These are phyloP conservation scores for Podaxis rugospora DNA, from an alignment of 768 basidiomycete species.

Conservation along the genomic window DNA sequence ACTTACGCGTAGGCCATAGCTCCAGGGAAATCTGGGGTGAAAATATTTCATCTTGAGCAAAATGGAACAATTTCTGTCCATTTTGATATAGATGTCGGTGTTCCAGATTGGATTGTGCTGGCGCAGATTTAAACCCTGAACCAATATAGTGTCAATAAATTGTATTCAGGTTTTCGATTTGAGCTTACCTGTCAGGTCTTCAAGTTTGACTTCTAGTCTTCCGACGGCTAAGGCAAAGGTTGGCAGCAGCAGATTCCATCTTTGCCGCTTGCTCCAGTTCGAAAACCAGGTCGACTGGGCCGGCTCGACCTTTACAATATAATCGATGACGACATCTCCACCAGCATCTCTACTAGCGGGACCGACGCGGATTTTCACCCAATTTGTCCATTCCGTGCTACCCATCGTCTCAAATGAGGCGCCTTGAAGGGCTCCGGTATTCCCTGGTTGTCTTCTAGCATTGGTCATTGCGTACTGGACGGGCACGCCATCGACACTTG, in stretches of 20 bases:
- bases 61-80: constrained; percentile 51
- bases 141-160: constrained; percentile 10
- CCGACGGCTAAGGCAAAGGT: constrained; percentile 71
- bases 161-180: constrained; percentile 5
- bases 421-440: constrained; percentile 26
- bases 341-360: constrained; percentile 38
- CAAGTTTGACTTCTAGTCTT: constrained; percentile 58
- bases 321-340: constrained; percentile 50
- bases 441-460: constrained; percentile 31
- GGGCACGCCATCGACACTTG: constrained; percentile 61
- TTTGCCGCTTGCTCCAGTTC: constrained; percentile 33
- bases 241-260: constrained; percentile 45
- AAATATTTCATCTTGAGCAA: constrained; percentile 53
- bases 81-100: constrained; percentile 38
- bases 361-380: constrained; percentile 60
- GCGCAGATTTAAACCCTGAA: constrained; percentile 37
- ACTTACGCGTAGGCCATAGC: neutral
- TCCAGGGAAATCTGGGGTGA: constrained; percentile 47
- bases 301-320: constrained; percentile 44
- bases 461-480: constrained; percentile 54
- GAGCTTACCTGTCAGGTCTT: constrained; percentile 46
- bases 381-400: constrained; percentile 57
- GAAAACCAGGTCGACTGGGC: constrained; percentile 8
- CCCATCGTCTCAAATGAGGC: constrained; percentile 50
- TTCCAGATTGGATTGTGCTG: constrained; percentile 51